Evolutionary conservation across 306 rosid species (phyloP).

Genomic region (Corylus avellana): DNA sequence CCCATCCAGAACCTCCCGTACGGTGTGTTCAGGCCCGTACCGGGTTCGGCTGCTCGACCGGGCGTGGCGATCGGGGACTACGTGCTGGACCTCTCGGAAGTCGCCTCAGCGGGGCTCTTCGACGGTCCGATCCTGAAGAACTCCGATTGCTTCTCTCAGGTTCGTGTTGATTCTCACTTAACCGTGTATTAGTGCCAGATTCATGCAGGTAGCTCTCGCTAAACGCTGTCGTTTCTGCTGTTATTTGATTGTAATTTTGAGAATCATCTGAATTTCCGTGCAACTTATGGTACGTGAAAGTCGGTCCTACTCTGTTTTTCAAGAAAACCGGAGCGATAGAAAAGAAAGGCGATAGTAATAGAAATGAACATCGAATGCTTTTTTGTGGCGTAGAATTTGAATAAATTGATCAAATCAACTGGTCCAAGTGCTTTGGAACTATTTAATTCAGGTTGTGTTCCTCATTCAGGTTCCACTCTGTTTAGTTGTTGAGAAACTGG

Average conservation of each 20-base stretch:
- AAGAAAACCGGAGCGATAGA: too few relatives aligned
- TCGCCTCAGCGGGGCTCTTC: constrained; percentile 77
- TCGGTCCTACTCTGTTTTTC: too few relatives aligned
- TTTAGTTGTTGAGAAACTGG: constrained; percentile 11
- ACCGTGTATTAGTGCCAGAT: too few relatives aligned
- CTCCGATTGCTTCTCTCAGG: constrained; percentile 84
- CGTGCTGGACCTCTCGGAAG: constrained; percentile 74
- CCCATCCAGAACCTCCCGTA: constrained; percentile 87
- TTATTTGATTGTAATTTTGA: not conserved
- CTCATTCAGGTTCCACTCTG: constrained; percentile 10
- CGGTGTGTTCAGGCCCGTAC: constrained; percentile 71
- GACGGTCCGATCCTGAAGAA: constrained; percentile 72
- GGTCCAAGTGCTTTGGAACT: too few relatives aligned
- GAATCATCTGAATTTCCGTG: not conserved
- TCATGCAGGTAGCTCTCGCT: not conserved
- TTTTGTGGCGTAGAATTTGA: too few relatives aligned
- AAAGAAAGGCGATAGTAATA: not conserved
- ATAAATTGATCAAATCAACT: too few relatives aligned
- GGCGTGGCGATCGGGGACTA: constrained; percentile 86
- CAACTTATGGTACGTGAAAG: not conserved
- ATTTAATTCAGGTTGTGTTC: not conserved
- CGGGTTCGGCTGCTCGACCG: constrained; percentile 59
- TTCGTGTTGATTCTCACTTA: constrained; percentile 5
- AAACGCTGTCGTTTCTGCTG: not conserved
- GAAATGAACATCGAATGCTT: too few relatives aligned